These are phyloP conservation scores for Colletotrichum simmondsii DNA, from an alignment of 2,329 filamentous ascomycete species.

Conservation along the genomic window DNA sequence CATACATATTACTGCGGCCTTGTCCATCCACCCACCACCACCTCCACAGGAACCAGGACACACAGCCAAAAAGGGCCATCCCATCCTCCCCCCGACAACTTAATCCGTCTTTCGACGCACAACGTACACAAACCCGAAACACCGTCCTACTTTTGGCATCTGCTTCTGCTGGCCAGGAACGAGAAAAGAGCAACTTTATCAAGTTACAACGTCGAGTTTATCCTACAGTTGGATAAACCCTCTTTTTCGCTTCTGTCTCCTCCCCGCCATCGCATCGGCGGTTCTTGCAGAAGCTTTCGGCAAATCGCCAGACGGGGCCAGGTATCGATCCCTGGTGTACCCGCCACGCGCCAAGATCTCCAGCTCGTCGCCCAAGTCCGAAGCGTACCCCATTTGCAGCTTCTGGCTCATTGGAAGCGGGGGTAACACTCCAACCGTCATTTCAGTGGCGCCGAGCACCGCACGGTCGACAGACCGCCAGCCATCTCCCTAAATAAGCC, in stretches of 20 bases:
- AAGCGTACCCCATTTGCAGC: constrained; percentile 29
- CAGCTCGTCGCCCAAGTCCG: constrained; percentile 30
- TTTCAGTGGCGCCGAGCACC: constrained; percentile 35
- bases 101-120: constrained; percentile 32
- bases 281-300: constrained; percentile 34
- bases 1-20: constrained; percentile 25
- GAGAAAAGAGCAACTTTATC: constrained; percentile 23
- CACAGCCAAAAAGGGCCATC: constrained; percentile 28
- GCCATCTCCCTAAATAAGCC: constrained; percentile 35
- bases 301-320: constrained; percentile 24
- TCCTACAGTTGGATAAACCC: constrained; percentile 14
- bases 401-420: constrained; percentile 29
- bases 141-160: constrained; percentile 32
- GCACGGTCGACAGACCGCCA: constrained; percentile 32
- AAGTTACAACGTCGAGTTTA: neutral
- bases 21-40: constrained; percentile 10
- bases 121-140: constrained; percentile 34
- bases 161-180: constrained; percentile 34
- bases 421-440: constrained; percentile 36
- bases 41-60: constrained; percentile 3
- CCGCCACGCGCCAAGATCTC: constrained; percentile 35
- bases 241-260: constrained; percentile 3
- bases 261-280: constrained; percentile 25
- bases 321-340: constrained; percentile 33
- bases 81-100: constrained; percentile 31